These are phyloP conservation scores for Kalaharituber pfeilii DNA, from an alignment of 2,329 filamentous ascomycete genomes.

Conservation along the genomic window DNA sequence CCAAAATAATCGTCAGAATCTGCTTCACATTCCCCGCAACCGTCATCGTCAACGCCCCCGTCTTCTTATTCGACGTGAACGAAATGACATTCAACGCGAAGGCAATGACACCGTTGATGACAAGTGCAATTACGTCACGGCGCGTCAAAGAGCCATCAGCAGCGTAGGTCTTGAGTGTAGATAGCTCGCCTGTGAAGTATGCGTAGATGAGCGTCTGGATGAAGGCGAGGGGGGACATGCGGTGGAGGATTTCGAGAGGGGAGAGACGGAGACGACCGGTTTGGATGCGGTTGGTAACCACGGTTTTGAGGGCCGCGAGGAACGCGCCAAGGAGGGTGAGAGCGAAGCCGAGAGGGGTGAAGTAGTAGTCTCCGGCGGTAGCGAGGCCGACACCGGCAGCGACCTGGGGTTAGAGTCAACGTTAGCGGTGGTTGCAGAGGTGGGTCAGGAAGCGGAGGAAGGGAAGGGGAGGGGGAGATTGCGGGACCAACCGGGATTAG, in stretches of 20 bases:
- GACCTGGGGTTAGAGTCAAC: conserved; percentile 25
- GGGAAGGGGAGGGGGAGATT: neutral
- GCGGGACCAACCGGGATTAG: conserved; percentile 34
- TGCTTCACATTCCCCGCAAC: conserved; percentile 44
- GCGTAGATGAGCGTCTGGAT: conserved; percentile 44
- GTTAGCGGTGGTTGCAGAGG: neutral
- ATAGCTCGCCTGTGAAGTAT: conserved; percentile 47
- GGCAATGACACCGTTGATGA: conserved; percentile 38
- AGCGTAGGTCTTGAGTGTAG: conserved; percentile 24
- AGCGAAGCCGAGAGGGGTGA: conserved; percentile 40
- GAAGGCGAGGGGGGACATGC: conserved; percentile 46
- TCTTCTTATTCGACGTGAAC: conserved; percentile 41
- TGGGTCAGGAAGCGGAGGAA: neutral
- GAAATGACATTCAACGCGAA: conserved; percentile 41
- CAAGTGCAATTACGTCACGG: conserved; percentile 29
- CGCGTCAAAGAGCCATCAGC: conserved; percentile 24
- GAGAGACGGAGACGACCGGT: conserved; percentile 41
- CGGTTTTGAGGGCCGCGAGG: conserved; percentile 41
- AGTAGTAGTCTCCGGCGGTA: conserved; percentile 46
- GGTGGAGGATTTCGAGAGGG: conserved; percentile 42
- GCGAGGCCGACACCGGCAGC: conserved; percentile 42
- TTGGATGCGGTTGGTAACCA: conserved; percentile 48
- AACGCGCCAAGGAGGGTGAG: conserved; percentile 39
- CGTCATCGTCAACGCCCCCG: conserved; percentile 42
- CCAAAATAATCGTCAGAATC: conserved; percentile 38